phyloP scores from a whole-genome alignment of 306 rosid species.

The Begonia fuchsioides region DNA sequence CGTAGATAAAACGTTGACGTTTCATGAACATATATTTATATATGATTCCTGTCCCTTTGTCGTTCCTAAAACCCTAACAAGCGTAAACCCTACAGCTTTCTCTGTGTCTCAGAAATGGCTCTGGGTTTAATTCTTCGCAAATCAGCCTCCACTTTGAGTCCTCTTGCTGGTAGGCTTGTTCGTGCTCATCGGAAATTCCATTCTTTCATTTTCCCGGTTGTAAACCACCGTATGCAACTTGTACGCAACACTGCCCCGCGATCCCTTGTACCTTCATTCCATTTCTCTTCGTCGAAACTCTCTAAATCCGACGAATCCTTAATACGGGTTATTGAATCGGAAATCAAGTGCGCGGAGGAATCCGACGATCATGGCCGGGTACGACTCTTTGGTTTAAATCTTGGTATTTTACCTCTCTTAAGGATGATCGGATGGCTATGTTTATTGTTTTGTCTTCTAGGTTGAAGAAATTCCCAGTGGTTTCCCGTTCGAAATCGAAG shows the following conservation, averaged over 20 bases:
- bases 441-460: slow-evolving; percentile 20
- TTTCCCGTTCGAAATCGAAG: slow-evolving; percentile 65
- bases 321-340: slow-evolving; percentile 42
- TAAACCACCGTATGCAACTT: slow-evolving; percentile 18
- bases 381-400: slow-evolving; percentile 2
- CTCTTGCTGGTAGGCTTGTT: slow-evolving; percentile 24
- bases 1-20: too few species aligned
- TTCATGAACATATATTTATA: too few species aligned
- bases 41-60: too few species aligned
- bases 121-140: slow-evolving; percentile 48
- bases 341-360: slow-evolving; percentile 49
- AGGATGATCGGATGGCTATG: slow-evolving; percentile 1
- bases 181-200: slow-evolving; percentile 24
- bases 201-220: slow-evolving; percentile 15
- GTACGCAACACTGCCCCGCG: slow-evolving; percentile 2
- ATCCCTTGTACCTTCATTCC: slow-evolving; percentile 18
- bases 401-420: neutral
- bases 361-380: slow-evolving; percentile 43
- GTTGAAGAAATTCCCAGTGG: slow-evolving; percentile 40
- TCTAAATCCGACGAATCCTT: slow-evolving; percentile 42
- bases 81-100: too few species aligned
- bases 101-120: slow-evolving; percentile 30
- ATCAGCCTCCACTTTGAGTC: slow-evolving; percentile 39
- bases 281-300: slow-evolving; percentile 29
- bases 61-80: too few species aligned